Evolutionary conservation across 768 basidiomycete species (phyloP).

Genomic region (Rossbeevera mucosa): DNA sequence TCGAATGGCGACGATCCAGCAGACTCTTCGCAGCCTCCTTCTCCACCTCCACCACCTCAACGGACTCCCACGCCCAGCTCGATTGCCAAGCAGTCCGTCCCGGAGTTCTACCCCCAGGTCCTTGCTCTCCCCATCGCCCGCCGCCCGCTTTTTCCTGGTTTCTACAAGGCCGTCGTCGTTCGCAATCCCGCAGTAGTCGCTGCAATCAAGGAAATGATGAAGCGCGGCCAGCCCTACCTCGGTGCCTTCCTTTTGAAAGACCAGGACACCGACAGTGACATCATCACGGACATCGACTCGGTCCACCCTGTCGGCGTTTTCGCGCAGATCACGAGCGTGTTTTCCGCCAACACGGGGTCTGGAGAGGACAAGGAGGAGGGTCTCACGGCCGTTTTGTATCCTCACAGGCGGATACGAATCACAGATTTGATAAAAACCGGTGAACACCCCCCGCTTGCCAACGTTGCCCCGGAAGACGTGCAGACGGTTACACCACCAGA

Average conservation of each 20-base stretch:
- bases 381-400: conserved; percentile 92
- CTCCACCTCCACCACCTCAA: conserved; percentile 35
- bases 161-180: conserved; percentile 97
- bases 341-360: conserved; percentile 52
- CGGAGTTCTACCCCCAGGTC: conserved; percentile 89
- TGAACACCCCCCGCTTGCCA: conserved; percentile 33
- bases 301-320: conserved; percentile 95
- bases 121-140: conserved; percentile 93
- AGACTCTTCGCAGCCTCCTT: conserved; percentile 25
- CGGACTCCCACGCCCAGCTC: conserved; percentile 40
- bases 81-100: conserved; percentile 82
- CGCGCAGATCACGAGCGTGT: conserved; percentile 93
- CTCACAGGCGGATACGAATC: conserved; percentile 85
- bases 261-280: conserved; percentile 85
- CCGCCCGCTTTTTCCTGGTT: conserved; percentile 93
- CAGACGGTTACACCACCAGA: conserved; percentile 45
- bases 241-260: conserved; percentile 97
- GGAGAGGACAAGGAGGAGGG: conserved; percentile 77
- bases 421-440: conserved; percentile 79
- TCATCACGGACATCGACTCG: conserved; percentile 81
- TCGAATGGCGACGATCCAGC: conserved; percentile 35
- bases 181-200: conserved; percentile 86
- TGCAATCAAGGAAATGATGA: conserved; percentile 95
- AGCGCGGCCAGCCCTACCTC: conserved; percentile 93
- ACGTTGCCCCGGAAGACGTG: conserved; percentile 35